phyloP scores from a whole-genome alignment of 75 land plant species.

The Ceratopteris richardii region DNA sequence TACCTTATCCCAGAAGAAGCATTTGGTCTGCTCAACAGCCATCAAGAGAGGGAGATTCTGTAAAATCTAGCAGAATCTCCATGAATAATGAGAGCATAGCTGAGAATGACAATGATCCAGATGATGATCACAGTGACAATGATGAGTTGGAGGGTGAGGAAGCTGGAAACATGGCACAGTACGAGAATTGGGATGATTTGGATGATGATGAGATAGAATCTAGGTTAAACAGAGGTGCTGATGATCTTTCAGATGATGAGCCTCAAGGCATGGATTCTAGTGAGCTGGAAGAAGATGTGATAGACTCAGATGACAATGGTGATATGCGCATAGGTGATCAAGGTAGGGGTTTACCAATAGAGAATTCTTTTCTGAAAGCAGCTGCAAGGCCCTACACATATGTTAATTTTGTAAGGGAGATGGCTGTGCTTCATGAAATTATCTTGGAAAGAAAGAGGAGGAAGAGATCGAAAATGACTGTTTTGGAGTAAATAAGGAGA shows the following conservation, averaged over 20 bases:
- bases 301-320: not conserved
- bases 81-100: constrained; percentile 15
- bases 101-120: constrained; percentile 5
- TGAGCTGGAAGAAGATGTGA: constrained; percentile 4
- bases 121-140: constrained; percentile 2
- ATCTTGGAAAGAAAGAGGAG: constrained; percentile 10
- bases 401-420: constrained; percentile 68
- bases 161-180: constrained; percentile 14
- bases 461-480: too few relatives aligned
- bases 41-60: too few relatives aligned
- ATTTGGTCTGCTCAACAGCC: not conserved
- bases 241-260: too few relatives aligned
- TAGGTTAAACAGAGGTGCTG: not conserved
- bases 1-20: constrained; percentile 13
- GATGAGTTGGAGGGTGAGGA: constrained; percentile 16
- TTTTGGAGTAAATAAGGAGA: too few relatives aligned
- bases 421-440: constrained; percentile 53
- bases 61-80: too few relatives aligned
- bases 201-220: constrained; percentile 3
- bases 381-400: constrained; percentile 84
- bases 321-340: not conserved
- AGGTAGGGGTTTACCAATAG: not conserved
- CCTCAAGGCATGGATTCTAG: constrained; percentile 1
- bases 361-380: constrained; percentile 37
- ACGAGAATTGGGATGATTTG: not conserved